Percentiles rank a stretch among this genome's conserved stretches.
These are phyloP conservation scores for Pholiota adiposa DNA, from an alignment of 1,284 basidiomycete genomes.

Conservation along the genomic window DNA sequence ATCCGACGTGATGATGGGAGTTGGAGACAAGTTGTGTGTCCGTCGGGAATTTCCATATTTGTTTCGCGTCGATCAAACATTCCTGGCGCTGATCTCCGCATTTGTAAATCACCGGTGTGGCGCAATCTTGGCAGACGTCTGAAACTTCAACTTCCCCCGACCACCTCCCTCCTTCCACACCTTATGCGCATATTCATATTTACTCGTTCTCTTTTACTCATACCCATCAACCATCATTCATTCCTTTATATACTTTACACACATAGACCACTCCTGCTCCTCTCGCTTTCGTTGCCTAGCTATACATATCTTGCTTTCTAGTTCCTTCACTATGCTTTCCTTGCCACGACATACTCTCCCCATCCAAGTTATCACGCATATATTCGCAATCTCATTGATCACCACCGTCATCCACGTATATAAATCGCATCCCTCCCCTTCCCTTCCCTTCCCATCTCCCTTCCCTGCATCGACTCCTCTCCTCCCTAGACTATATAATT, in stretches of 20 bases:
- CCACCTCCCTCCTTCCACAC: not conserved
- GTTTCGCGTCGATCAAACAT: conserved; percentile 6
- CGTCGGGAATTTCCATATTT: conserved; percentile 3
- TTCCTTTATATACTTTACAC: no score
- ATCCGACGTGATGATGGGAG: not conserved
- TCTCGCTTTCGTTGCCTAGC: not conserved
- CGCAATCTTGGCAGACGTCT: not conserved
- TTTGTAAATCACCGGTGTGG: not conserved
- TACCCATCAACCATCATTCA: not conserved
- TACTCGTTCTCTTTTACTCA: not conserved
- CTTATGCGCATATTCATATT: not conserved
- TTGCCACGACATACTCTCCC: not conserved
- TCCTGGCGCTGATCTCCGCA: not conserved
- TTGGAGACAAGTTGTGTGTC: not conserved
- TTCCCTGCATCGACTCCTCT: no score
- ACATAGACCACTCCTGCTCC: not conserved
- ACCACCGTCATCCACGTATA: no score
- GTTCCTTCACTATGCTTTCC: not conserved
- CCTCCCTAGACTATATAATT: no score
- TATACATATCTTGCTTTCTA: not conserved
- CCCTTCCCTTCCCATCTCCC: no score
- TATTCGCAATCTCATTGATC: no score
- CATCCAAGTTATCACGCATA: no score
- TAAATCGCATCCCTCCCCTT: no score
- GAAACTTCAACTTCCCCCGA: not conserved